These are phyloP conservation scores for Lignosus rhinocerotis DNA, from an alignment of 1,284 basidiomycete genomes.

Conservation along the genomic window DNA sequence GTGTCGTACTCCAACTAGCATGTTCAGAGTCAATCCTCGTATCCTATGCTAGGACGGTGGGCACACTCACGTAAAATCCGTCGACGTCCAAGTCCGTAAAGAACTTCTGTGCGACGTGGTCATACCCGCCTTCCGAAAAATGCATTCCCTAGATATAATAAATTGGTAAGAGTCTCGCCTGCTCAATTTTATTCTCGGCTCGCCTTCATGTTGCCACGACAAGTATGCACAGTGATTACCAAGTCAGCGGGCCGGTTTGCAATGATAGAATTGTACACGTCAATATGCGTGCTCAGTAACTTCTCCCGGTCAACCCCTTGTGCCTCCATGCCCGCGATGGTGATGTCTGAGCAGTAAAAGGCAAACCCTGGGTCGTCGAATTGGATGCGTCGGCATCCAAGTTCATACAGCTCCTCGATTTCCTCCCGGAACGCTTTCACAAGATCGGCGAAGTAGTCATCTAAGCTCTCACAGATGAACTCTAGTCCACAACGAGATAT, in stretches of 20 bases:
- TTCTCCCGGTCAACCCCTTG: slow-evolving; percentile 59
- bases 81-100: slow-evolving; percentile 73
- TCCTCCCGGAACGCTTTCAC: slow-evolving; percentile 71
- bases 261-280: slow-evolving; percentile 68
- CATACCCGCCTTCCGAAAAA: slow-evolving; percentile 74
- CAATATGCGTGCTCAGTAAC: slow-evolving; percentile 67
- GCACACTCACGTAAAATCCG: slow-evolving; percentile 59
- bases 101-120: slow-evolving; percentile 66
- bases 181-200: slow-evolving; percentile 1
- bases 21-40: background rate
- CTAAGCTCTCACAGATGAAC: slow-evolving; percentile 27
- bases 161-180: background rate
- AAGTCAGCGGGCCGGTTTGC: slow-evolving; percentile 62
- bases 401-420: slow-evolving; percentile 67
- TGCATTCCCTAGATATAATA: slow-evolving; percentile 49
- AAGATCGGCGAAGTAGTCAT: slow-evolving; percentile 73
- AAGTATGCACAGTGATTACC: slow-evolving; percentile 70
- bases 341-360: slow-evolving; percentile 61
- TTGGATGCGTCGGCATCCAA: slow-evolving; percentile 74
- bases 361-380: slow-evolving; percentile 73
- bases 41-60: background rate
- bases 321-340: slow-evolving; percentile 60
- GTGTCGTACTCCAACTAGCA: slow-evolving; percentile 76
- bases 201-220: slow-evolving; percentile 76
- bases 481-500: background rate